These are phyloP conservation scores for Solanum rostratum DNA, from an alignment of 257 asterid species.

Conservation along the genomic window DNA sequence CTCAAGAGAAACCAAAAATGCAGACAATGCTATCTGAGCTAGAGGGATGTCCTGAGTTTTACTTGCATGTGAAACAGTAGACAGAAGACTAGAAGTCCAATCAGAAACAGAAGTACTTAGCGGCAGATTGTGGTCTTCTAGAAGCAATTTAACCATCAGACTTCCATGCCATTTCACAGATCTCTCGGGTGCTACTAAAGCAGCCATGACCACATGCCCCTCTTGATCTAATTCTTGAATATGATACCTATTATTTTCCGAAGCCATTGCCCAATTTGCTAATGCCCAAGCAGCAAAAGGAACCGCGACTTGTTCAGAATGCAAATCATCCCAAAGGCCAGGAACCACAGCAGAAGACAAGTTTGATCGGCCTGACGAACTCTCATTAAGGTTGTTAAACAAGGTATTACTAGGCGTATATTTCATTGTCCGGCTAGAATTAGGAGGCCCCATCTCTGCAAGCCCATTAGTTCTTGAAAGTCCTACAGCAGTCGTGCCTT, in stretches of 20 bases:
- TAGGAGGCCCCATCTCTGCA: constrained; percentile 46
- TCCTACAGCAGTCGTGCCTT: constrained; percentile 88
- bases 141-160: constrained; percentile 75
- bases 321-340: constrained; percentile 99
- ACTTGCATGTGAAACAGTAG: constrained; percentile 86
- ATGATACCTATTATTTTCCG: constrained; percentile 76
- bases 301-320: constrained; percentile 88
- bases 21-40: constrained; percentile 78
- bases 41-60: constrained; percentile 70
- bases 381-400: constrained; percentile 45
- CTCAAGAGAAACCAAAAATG: constrained; percentile 73
- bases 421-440: constrained; percentile 17
- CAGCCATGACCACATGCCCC: constrained; percentile 84
- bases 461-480: constrained; percentile 50
- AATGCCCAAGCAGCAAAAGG: constrained; percentile 99
- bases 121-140: constrained; percentile 77
- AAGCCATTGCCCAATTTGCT: constrained; percentile 98
- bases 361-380: constrained; percentile 26
- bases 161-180: constrained; percentile 99
- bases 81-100: constrained; percentile 88
- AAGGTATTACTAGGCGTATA: constrained; percentile 23
- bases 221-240: constrained; percentile 90
- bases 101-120: constrained; percentile 70
- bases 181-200: constrained; percentile 93
- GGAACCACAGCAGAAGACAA: constrained; percentile 67